Conservation (phyloP, 805 yeast species). For the Starmerella powellii region DNA sequence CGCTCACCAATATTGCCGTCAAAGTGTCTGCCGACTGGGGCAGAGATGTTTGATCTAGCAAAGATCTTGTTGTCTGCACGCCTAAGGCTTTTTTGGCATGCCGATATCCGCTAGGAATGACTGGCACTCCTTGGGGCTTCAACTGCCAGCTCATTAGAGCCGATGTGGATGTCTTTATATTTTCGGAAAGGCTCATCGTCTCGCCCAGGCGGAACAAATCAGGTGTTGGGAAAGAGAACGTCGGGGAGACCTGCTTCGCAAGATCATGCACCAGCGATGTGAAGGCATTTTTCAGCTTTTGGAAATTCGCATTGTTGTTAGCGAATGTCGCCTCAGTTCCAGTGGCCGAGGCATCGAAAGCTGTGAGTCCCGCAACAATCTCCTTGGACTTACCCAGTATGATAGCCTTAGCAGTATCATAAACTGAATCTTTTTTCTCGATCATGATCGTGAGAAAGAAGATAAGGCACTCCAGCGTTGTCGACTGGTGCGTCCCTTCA, state of each 20-base stretch:
- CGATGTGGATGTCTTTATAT: background rate
- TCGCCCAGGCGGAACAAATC: background rate
- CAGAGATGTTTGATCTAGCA: constrained; percentile 7
- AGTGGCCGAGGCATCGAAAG: background rate
- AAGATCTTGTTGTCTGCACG: background rate
- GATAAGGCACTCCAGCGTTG: constrained; percentile 14
- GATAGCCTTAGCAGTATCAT: constrained; percentile 2
- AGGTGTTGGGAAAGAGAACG: background rate
- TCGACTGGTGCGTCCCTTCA: constrained; percentile 11
- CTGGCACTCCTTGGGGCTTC: constrained; percentile 17
- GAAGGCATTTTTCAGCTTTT: constrained; percentile 1
- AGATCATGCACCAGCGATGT: constrained; percentile 2
- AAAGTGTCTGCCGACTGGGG: constrained; percentile 7
- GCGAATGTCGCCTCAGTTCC: background rate
- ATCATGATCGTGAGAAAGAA: constrained; percentile 9
- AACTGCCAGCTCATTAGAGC: constrained; percentile 16
- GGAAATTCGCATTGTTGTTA: background rate
- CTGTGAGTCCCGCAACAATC: background rate
- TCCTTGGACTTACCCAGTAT: background rate
- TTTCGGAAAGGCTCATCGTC: constrained; percentile 5
- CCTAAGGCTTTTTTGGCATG: constrained; percentile 14
- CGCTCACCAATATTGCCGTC: constrained; percentile 14
- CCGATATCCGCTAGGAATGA: constrained; percentile 4
- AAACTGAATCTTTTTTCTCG: constrained; percentile 1
- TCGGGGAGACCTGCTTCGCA: background rate